Evolutionary conservation across 2,329 filamentous ascomycete genomes (phyloP), one percentile per base, ranked within the genome.

Genomic region (Xylaria digitata): DNA sequence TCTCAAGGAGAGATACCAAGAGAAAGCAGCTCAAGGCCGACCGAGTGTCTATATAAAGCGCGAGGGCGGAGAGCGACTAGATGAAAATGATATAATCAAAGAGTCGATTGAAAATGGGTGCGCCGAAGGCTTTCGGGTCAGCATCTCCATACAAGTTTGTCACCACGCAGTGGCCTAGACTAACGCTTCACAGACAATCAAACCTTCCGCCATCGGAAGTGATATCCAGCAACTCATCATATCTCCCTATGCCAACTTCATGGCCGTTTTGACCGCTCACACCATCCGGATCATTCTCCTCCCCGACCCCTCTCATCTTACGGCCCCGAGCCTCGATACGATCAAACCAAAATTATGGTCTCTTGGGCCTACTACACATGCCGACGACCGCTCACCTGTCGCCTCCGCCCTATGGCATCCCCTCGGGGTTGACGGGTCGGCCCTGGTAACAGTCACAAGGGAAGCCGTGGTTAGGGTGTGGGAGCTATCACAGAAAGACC

Each of bases 341-440:
- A 84, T 97, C 74, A 92, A 92, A 75, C 85, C 94, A 34, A 96
- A 93, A 78, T 93, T 93, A 60, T 96, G 93, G 81, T 95, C 95
- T 21, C 85, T 98, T n/a, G 95, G 95, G 1, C 94, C 94, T 34
- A 96, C 93, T 2, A 94, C 92, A 3, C 95, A 98, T 79, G 93
- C 97, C 55, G 90, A 94, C 56, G 93, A 95, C 53, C 90, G 94
- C 71, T 88, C 93, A 7, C 88, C 92, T 1, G 85, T 99, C 63
- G 89, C 90, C 23, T 93, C 93, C 1, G 92, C 90, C 3, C 75
- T 97, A 65, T 99, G 96, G 95, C 96, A 99, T 80, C 96, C 96
- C 0, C 83, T 98, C 0, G 94, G 94, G 1, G 89, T 95, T 11
- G 88, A 91, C 68, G 92, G 92, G 37, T 89, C 89, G 23, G 94